Evolutionary conservation across 768 basidiomycete genomes (phyloP).

Genomic region (Cystobasidium tubakii): DNA sequence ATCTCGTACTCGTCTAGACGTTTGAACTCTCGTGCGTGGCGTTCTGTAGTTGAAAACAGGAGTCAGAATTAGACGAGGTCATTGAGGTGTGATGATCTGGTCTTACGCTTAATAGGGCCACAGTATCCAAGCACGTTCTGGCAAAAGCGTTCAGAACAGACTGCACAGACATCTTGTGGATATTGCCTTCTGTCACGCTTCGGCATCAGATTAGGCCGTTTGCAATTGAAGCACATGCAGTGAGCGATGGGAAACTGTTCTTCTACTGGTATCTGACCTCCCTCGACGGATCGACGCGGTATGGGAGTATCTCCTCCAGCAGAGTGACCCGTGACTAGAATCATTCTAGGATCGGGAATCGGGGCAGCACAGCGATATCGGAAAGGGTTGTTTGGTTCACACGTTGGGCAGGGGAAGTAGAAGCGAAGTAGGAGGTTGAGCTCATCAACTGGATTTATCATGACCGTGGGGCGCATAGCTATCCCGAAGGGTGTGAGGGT

Average conservation of each 20-base stretch:
- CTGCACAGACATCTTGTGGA: constrained; percentile 27
- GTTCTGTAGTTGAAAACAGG: not conserved
- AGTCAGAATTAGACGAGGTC: not conserved
- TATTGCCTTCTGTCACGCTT: constrained; percentile 22
- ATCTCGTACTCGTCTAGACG: constrained; percentile 26
- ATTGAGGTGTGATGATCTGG: not conserved
- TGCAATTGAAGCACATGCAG: constrained; percentile 32
- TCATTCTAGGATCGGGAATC: constrained; percentile 26
- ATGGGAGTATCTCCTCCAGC: constrained; percentile 9
- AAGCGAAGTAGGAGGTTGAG: constrained; percentile 35
- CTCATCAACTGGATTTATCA: constrained; percentile 35
- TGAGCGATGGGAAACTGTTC: constrained; percentile 12
- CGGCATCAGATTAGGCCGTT: constrained; percentile 32
- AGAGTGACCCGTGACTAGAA: constrained; percentile 9
- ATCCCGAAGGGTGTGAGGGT: constrained; percentile 6
- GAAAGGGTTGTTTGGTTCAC: constrained; percentile 24
- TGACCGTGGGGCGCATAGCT: constrained; percentile 12
- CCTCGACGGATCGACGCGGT: constrained; percentile 2
- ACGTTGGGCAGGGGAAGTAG: constrained; percentile 33
- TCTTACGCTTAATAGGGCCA: constrained; percentile 35
- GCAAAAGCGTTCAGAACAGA: constrained; percentile 33
- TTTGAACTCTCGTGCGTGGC: constrained; percentile 27
- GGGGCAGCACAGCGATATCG: constrained; percentile 2
- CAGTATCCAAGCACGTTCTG: constrained; percentile 32
- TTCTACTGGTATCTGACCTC: constrained; percentile 5